Conservation (phyloP, 345 rosid genomes). For the Dovyalis caffra region DNA sequence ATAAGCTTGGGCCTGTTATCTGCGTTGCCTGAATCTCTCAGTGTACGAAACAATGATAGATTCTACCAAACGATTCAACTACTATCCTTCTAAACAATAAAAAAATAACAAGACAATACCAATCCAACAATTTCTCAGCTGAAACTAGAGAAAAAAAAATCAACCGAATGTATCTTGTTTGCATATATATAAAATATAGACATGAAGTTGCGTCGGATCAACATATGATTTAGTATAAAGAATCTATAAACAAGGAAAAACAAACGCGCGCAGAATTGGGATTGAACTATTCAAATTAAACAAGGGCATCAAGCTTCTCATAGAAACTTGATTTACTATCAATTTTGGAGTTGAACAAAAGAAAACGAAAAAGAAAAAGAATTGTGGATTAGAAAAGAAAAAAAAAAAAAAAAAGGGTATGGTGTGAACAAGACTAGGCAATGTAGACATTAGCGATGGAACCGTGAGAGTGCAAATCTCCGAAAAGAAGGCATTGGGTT, state of each 20-base stretch:
- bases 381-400: background rate
- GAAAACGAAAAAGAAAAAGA: background rate
- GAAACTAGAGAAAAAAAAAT: too few relatives aligned
- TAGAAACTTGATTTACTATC: conserved; percentile 8
- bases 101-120: background rate
- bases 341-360: conserved; percentile 17
- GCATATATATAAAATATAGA: too few relatives aligned
- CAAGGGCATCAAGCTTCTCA: conserved; percentile 24
- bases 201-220: background rate
- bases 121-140: too few relatives aligned
- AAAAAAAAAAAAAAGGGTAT: conserved; percentile 6
- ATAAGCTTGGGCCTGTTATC: conserved; percentile 32
- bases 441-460: conserved; percentile 11
- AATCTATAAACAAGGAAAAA: background rate
- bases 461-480: conserved; percentile 23
- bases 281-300: conserved; percentile 1
- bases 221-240: background rate
- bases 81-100: background rate
- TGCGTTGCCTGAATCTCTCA: conserved; percentile 20
- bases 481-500: conserved; percentile 22
- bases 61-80: background rate
- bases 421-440: too few relatives aligned
- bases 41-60: background rate
- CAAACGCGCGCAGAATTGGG: conserved; percentile 13
- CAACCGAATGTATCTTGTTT: too few relatives aligned